phyloP scores from a whole-genome alignment of 352 stramenopile species.

The Pythium angustatum region DNA sequence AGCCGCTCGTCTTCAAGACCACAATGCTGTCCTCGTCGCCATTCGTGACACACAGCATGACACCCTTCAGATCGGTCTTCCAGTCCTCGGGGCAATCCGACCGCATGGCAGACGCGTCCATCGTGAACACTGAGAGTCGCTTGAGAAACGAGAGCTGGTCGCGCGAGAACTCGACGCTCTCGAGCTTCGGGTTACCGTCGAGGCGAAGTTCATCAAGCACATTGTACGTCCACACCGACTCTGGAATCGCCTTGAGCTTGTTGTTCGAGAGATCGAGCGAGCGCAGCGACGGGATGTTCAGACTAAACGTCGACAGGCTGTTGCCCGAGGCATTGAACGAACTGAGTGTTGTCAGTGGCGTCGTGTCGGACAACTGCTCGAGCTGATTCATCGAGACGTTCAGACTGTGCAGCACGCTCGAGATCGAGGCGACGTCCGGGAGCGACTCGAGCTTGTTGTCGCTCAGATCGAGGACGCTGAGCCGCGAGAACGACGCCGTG shows the following conservation, averaged over 20 bases:
- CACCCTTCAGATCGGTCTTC: conserved; percentile 3
- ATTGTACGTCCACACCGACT: conserved; percentile 16
- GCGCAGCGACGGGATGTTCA: conserved; percentile 12
- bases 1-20: background rate
- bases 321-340: conserved; percentile 26
- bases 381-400: conserved; percentile 24
- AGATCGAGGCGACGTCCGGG: conserved; percentile 15
- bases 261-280: conserved; percentile 22
- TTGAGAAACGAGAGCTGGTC: conserved; percentile 23
- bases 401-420: conserved; percentile 9
- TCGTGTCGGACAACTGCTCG: background rate
- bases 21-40: background rate
- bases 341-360: conserved; percentile 3
- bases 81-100: conserved; percentile 13
- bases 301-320: conserved; percentile 6
- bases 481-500: conserved; percentile 21
- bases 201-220: conserved; percentile 23
- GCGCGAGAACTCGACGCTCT: conserved; percentile 7
- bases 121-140: conserved; percentile 13
- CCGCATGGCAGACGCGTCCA: conserved; percentile 8
- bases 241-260: conserved; percentile 13
- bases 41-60: conserved; percentile 13
- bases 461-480: conserved; percentile 17
- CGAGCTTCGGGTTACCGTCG: conserved; percentile 2
- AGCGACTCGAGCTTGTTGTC: conserved; percentile 25